Base-by-base conservation (phyloP, 139 green algal genomes). In the Dunaliella primolecta region DNA sequence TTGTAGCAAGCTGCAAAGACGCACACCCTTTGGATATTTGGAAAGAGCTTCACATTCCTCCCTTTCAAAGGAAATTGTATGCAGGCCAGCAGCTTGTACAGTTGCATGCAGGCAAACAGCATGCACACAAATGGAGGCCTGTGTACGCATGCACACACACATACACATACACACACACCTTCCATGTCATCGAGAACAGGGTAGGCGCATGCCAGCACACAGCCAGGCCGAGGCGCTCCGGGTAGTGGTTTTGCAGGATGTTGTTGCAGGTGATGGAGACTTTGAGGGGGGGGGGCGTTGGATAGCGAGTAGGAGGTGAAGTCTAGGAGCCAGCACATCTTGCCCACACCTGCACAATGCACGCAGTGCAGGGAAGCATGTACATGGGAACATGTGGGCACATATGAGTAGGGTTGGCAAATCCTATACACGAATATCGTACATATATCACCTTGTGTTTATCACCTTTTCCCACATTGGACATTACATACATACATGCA, bases 291-390 rank as follows among this genome's bases (percentile, higher is more conserved):
- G 24, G 95, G 94, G 0, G 93, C 91, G 81, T 96, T 96, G 36
- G 88, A 81, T 71, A 92, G 75, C 21, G 80, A 88, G 89, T 96
- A 96, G 29, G 89, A 89, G 75, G 89, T 89, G 85, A 94, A 96
- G 79, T 96, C 93, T 34, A 96, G 87, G 36, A 97, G 90, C 92
- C 91, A 95, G 20, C 88, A 91, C 88, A 96, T 96, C 87, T 96
- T 96, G 72, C 92, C 93, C 30, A 92, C 89, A 2, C 91, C 93
- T 95, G 91, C 33, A 32, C 46, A 31, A 3, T 11, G n/a, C n/a
- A n/a, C n/a, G n/a, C n/a, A n/a, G n/a, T n/a, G n/a, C n/a, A n/a
- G n/a, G n/a, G n/a, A 38, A 38, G 31, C 76, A 33, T 27, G 3
- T 38, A 21, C 75, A 80, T 80, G 75, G 2, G 31, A 32, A 21